Conservation (phyloP, 2,329 filamentous ascomycete species). For the Fusarium praegraminearum region DNA sequence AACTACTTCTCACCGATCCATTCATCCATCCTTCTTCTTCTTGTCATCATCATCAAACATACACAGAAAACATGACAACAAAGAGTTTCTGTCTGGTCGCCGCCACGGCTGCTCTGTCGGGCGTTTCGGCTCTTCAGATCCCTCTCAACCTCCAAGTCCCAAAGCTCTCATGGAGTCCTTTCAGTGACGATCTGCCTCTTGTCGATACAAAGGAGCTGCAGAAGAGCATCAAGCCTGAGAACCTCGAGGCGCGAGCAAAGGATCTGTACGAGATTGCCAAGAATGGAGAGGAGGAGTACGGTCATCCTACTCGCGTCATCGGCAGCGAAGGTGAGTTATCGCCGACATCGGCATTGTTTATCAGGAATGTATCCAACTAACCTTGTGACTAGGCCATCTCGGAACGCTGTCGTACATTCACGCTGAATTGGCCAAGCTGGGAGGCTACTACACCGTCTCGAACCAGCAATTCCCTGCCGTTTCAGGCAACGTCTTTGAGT, state of each 20-base stretch:
- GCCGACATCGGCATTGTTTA: conserved; percentile 6
- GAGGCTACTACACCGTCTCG: conserved; percentile 71
- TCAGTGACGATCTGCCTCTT: conserved; percentile 52
- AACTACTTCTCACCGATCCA: background rate
- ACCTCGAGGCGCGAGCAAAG: conserved; percentile 69
- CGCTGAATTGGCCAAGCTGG: conserved; percentile 64
- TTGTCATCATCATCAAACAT: background rate
- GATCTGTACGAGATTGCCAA: conserved; percentile 73
- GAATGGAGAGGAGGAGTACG: conserved; percentile 69
- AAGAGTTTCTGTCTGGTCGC: conserved; percentile 45
- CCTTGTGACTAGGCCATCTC: conserved; percentile 65
- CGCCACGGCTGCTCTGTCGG: conserved; percentile 46
- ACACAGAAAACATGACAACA: conserved; percentile 37
- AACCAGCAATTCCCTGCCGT: conserved; percentile 74
- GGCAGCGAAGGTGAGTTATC: conserved; percentile 68
- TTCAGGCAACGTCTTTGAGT: conserved; percentile 70
- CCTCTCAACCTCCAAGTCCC: conserved; percentile 37
- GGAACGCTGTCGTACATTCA: conserved; percentile 74
- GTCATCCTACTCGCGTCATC: conserved; percentile 78
- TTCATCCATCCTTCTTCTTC: background rate
- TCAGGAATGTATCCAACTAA: conserved; percentile 21
- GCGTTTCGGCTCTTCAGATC: conserved; percentile 46
- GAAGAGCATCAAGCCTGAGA: conserved; percentile 65
- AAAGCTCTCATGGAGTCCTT: conserved; percentile 38
- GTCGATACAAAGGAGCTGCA: conserved; percentile 69